Percentiles rank a stretch among this genome's conserved stretches.
These are phyloP conservation scores for Rhododendron ferrugineum DNA, from an alignment of 148 eudicot species.

Conservation along the genomic window DNA sequence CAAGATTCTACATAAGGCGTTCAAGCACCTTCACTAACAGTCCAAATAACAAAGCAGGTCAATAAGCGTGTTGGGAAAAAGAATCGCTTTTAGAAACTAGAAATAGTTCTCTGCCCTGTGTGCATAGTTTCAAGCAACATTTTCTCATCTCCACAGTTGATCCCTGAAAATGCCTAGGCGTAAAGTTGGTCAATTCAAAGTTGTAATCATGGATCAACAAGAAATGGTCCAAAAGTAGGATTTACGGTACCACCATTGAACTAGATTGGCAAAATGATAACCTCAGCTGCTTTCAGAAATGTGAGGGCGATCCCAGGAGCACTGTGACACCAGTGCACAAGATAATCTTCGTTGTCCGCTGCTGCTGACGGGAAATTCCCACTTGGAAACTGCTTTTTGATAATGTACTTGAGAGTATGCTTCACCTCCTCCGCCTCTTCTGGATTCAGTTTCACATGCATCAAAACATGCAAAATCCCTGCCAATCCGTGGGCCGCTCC, in stretches of 20 bases:
- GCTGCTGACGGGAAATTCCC: slow-evolving; percentile 45
- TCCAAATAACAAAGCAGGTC: not conserved
- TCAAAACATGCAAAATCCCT: slow-evolving; percentile 53
- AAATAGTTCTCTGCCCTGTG: not conserved
- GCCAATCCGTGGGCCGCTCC: slow-evolving; percentile 70
- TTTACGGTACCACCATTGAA: not conserved
- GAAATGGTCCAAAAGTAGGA: not conserved
- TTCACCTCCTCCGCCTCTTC: slow-evolving; percentile 48
- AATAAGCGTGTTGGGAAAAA: not conserved
- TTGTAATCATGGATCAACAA: not conserved
- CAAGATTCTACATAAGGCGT: not conserved
- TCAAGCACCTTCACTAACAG: not conserved
- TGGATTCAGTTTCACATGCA: slow-evolving; percentile 43
- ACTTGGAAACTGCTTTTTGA: slow-evolving; percentile 33
- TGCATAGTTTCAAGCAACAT: not conserved
- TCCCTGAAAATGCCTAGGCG: too few relatives aligned
- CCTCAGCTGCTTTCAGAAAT: slow-evolving; percentile 57
- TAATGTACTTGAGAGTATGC: slow-evolving; percentile 49
- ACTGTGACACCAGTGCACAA: slow-evolving; percentile 66
- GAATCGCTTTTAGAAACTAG: not conserved
- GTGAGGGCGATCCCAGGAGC: slow-evolving; percentile 60
- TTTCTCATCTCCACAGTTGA: not conserved
- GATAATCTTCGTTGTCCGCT: slow-evolving; percentile 30
- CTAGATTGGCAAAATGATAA: not conserved
- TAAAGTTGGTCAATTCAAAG: not conserved